Conservation (phyloP, 106 monocot species). For the Acanthochlamys bracteata region DNA sequence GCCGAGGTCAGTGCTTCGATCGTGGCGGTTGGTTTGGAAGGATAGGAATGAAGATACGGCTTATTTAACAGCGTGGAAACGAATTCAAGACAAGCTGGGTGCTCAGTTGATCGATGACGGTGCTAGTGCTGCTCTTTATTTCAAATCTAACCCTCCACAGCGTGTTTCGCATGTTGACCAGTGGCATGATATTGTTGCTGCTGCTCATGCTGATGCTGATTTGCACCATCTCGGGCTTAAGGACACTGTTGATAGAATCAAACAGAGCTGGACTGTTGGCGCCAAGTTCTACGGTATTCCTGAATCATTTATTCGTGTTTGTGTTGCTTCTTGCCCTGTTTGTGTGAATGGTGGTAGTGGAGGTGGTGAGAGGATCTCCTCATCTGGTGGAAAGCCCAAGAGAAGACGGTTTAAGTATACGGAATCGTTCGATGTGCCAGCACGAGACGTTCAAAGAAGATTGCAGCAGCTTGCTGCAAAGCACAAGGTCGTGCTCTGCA, state of each 20-base stretch:
- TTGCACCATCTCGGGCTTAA: conserved; percentile 82
- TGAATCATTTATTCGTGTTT: conserved; percentile 80
- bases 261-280: conserved; percentile 92
- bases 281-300: conserved; percentile 98
- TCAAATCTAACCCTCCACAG: conserved; percentile 73
- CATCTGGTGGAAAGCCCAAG: conserved; percentile 31
- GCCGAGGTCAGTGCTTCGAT: conserved; percentile 37
- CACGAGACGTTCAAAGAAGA: conserved; percentile 59
- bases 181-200: conserved; percentile 80
- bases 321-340: conserved; percentile 65
- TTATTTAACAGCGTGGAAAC: conserved; percentile 76
- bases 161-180: conserved; percentile 74
- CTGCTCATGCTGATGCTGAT: conserved; percentile 80
- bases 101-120: background rate
- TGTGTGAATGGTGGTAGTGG: conserved; percentile 24
- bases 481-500: conserved; percentile 96
- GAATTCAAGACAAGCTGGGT: conserved; percentile 83
- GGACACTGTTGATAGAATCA: conserved; percentile 91
- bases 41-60: conserved; percentile 77
- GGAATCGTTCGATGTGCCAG: conserved; percentile 87
- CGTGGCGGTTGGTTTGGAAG: conserved; percentile 75
- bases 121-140: conserved; percentile 35
- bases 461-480: conserved; percentile 89
- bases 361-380: background rate
- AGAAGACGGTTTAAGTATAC: conserved; percentile 89